These are phyloP conservation scores for Trametes pubescens DNA, from an alignment of 1,284 basidiomycete genomes.

Conservation along the genomic window DNA sequence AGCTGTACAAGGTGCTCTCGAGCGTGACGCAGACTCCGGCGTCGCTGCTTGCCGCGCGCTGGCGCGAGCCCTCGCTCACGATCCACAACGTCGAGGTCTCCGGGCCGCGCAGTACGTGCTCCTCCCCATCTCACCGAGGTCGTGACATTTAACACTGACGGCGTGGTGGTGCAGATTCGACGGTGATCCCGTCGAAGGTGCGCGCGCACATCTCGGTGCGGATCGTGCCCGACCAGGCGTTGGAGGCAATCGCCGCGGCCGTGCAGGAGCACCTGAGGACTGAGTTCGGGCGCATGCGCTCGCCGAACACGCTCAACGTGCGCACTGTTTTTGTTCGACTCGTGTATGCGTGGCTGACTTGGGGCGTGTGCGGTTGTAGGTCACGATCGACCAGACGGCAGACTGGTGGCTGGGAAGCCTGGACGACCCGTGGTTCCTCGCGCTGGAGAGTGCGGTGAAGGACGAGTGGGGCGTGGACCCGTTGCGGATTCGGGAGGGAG, in stretches of 20 bases:
- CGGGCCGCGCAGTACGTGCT: conserved; percentile 72
- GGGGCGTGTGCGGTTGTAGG: conserved; percentile 48
- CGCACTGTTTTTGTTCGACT: conserved; percentile 23
- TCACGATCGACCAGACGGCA: conserved; percentile 84
- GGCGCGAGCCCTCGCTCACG: conserved; percentile 82
- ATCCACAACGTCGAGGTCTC: conserved; percentile 77
- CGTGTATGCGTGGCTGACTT: neutral
- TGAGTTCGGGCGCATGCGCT: conserved; percentile 70
- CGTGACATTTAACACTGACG: neutral
- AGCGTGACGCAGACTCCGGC: conserved; percentile 71
- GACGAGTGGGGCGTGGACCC: conserved; percentile 90
- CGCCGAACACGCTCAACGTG: conserved; percentile 80
- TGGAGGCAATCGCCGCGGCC: conserved; percentile 72
- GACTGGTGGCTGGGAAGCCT: conserved; percentile 97
- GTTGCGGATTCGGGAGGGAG: conserved; percentile 92
- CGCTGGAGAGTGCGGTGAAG: conserved; percentile 81
- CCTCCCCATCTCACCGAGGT: no score
- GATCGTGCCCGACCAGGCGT: conserved; percentile 92
- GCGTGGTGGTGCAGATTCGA: conserved; percentile 63
- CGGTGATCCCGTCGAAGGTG: conserved; percentile 87
- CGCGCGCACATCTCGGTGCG: conserved; percentile 86
- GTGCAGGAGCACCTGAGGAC: conserved; percentile 67
- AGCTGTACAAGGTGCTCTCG: conserved; percentile 74
- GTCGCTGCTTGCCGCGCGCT: conserved; percentile 74
- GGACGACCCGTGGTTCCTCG: conserved; percentile 84